These are phyloP conservation scores for Penicillium desertorum DNA, from an alignment of 495 filamentous ascomycete species.

Conservation along the genomic window DNA sequence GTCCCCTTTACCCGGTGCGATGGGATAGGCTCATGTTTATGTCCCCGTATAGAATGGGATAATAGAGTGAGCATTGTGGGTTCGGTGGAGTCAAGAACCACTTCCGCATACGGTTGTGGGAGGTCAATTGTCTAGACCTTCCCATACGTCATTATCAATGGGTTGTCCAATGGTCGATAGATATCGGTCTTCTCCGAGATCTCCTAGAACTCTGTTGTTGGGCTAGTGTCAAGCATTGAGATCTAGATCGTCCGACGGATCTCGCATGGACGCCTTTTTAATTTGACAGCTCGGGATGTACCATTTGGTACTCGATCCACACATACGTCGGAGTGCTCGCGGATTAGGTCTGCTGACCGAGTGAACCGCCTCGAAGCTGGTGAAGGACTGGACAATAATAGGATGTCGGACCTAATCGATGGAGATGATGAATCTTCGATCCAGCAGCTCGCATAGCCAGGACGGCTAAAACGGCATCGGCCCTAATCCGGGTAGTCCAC, in stretches of 20 bases:
- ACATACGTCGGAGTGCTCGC: too few relatives aligned
- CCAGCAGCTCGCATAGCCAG: not conserved
- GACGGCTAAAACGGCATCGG: not conserved
- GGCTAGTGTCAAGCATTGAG: not conserved
- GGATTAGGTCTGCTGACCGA: too few relatives aligned
- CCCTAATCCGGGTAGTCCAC: too few relatives aligned
- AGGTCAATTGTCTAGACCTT: slow-evolving; percentile 9
- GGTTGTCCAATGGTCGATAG: slow-evolving; percentile 4
- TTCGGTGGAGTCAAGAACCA: not conserved
- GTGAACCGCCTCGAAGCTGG: too few relatives aligned
- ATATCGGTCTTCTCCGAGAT: not conserved
- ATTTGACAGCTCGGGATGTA: not conserved
- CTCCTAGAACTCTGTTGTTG: not conserved
- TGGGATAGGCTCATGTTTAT: not conserved
- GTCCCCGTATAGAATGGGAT: slow-evolving; percentile 1
- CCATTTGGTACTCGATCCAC: not conserved
- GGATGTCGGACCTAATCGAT: not conserved
- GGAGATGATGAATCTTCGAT: not conserved
- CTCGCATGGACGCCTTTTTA: not conserved
- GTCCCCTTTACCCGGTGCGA: not conserved
- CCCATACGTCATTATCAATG: slow-evolving; percentile 2
- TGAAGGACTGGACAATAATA: too few relatives aligned
- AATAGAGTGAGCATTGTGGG: slow-evolving; percentile 21
- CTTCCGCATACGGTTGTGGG: slow-evolving; percentile 15
- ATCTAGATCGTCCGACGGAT: too few relatives aligned